phyloP scores from a whole-genome alignment of 2,329 filamentous ascomycete genomes.

The Sporothrix mexicana region DNA sequence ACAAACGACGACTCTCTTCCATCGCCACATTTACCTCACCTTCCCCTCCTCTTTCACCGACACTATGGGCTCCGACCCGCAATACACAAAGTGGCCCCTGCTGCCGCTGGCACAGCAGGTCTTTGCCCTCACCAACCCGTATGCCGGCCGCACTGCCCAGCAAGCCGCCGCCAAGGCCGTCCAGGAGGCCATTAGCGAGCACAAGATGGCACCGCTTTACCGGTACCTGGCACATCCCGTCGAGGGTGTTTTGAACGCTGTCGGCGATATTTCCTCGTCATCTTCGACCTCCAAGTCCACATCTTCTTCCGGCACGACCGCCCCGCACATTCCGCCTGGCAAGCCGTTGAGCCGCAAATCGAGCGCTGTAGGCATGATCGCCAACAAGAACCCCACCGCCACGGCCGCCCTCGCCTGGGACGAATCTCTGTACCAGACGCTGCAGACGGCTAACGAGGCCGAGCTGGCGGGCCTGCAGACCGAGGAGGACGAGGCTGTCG shows the following conservation, averaged over 20 bases:
- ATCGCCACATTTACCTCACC: slow-evolving; percentile 5
- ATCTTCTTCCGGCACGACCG: slow-evolving; percentile 12
- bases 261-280: slow-evolving; percentile 64
- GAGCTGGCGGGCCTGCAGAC: slow-evolving; percentile 79
- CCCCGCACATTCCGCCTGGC: slow-evolving; percentile 40
- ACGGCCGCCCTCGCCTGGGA: slow-evolving; percentile 84
- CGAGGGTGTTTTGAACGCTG: slow-evolving; percentile 79
- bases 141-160: slow-evolving; percentile 69
- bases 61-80: slow-evolving; percentile 77
- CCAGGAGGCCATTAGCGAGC: slow-evolving; percentile 80
- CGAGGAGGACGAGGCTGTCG: slow-evolving; percentile 90
- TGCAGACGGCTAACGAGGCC: slow-evolving; percentile 77
- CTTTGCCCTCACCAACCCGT: slow-evolving; percentile 83
- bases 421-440: slow-evolving; percentile 79
- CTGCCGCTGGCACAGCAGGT: slow-evolving; percentile 83
- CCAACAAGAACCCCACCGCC: slow-evolving; percentile 68
- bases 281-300: slow-evolving; percentile 40
- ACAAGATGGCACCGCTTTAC: slow-evolving; percentile 89
- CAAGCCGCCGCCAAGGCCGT: slow-evolving; percentile 74
- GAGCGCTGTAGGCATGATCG: slow-evolving; percentile 75
- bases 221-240: slow-evolving; percentile 80
- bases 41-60: too few relatives aligned
- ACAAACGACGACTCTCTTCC: slow-evolving; percentile 9
- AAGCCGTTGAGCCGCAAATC: slow-evolving; percentile 71
- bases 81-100: slow-evolving; percentile 84